Base-by-base conservation (phyloP, 257 asterid species). In the Primulina huaijiensis region DNA sequence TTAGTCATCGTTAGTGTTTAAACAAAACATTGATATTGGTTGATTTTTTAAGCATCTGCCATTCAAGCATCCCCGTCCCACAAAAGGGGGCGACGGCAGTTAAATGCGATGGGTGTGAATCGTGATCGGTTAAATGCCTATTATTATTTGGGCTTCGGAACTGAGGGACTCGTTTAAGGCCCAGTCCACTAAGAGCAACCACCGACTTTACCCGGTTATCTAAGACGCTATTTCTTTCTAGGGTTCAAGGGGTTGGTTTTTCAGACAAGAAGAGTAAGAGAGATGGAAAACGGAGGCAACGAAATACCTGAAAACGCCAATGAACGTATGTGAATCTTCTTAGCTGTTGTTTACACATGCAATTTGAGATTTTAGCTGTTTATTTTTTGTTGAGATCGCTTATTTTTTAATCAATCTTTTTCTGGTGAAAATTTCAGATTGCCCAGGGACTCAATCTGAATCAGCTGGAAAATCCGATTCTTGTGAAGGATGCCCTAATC, bases 401-500 rank as follows among this genome's bases (percentile, higher is more conserved):
- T 23, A 27, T 57, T 17, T 16, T 34, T 50, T 16, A 5, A 16
- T 23, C 1, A 12, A 43, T 43, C 3, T 0, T 16, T 16, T 46
- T 16, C 8, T 17, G 57, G 57, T 50, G 57, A 50, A 27, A 17
- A 35, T 65, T 81, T 40, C 89, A 92, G 96, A 92, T 76, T 23
- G 25, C 25, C 25, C 25, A 1, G 25, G 25, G 25, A 23, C 25
- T 23, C 25, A 23, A 23, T 23, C 25, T 23, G 25, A 23, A 72
- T 77, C 83, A 23, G 97, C 98, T 23, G 96, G 98, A 43, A 90
- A 92, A 64, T 84, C 95, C 23, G 97, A 90, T 67, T 69, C 88
- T 35, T 90, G 97, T 69, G 82, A 71, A 72, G 97, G 97, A 17
- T 92, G 98, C 75, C 97, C 98, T 27, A 90, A 92, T 74, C 97